Evolutionary conservation across 2,329 filamentous ascomycete species (phyloP), one percentile per base, ranked within the genome.

Genomic region (Cladosporium austrohemisphaericum): DNA sequence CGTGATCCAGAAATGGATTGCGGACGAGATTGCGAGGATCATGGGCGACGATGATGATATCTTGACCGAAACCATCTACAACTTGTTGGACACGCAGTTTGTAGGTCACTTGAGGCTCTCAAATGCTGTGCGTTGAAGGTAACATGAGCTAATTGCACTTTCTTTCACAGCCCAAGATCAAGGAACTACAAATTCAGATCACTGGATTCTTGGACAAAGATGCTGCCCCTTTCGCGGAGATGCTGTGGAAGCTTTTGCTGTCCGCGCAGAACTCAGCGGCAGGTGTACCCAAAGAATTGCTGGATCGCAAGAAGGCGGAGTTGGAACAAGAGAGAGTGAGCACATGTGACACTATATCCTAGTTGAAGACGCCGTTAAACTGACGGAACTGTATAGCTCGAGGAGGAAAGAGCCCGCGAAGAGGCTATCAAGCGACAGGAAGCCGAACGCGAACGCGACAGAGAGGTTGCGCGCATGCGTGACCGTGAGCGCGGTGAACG

Each of bases 1-100:
- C 69, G 88, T 98, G 49, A 95, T 98, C 83, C 96, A 96, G 78
- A 95, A 93, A 88, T 98, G 93, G 93, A 96, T 97, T 66, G 86
- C 88, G 4, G 81, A 84, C 61, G 88, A 85, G 67, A 88, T 98
- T 50, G 87, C 85, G 19, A 85, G 88, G 50, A 92, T 97, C 40
- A 74, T 97, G 33, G 87, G 87, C n/a, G 87, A 80, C 59, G 93
- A 98, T 61, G 93, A 98, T 65, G 93, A 98, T 65, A 89, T 98
- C 41, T 86, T 97, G 3, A 93, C 93, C 57, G 91, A 96, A 70
- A 81, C 96, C 37, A 80, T 80, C 60, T 84, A 80, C 70, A 81
- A 82, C 51, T 67, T 84, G 37, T 67, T 86, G 23, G 91, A 97
- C 65, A 73, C 81, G 16, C 83, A 86, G 66, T 86, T 80, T 67